Conservation (phyloP, 192 early-diverging fungal species). For the Gigaspora rosea region DNA sequence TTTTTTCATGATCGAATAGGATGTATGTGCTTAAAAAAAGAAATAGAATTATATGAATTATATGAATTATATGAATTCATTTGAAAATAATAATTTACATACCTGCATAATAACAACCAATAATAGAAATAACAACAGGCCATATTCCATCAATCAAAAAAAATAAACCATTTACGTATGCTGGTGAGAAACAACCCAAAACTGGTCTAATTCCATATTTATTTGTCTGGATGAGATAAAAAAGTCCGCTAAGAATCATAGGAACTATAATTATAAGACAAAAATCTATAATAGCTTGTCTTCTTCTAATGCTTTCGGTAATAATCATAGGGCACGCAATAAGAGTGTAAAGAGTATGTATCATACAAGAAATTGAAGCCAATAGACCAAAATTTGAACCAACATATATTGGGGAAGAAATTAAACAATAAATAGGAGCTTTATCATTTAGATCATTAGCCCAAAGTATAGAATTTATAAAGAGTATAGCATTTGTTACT, state of each 20-base stretch:
- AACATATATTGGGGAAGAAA: slow-evolving; percentile 2
- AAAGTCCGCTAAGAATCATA: neutral
- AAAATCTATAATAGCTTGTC: neutral
- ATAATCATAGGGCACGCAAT: neutral
- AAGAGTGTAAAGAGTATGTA: slow-evolving; percentile 5
- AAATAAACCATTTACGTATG: neutral
- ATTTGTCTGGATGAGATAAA: neutral
- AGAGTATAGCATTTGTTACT: neutral
- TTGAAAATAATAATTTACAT: neutral
- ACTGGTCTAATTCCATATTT: slow-evolving; percentile 23
- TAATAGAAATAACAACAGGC: slow-evolving; percentile 5
- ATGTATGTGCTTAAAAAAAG: neutral
- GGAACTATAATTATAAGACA: neutral
- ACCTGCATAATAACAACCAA: slow-evolving; percentile 25
- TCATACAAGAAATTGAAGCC: slow-evolving; percentile 10
- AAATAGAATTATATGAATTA: neutral
- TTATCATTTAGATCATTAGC: slow-evolving; percentile 4
- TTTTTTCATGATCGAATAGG: slow-evolving; percentile 23
- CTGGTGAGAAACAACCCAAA: neutral
- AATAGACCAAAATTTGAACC: neutral
- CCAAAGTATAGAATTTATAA: slow-evolving; percentile 18
- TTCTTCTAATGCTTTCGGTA: neutral
- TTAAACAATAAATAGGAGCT: slow-evolving; percentile 1
- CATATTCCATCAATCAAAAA: slow-evolving; percentile 2
- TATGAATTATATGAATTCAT: no score